phyloP scores from a whole-genome alignment of 2,329 filamentous ascomycete genomes.

The Paraphaeosphaeria sporulosa region DNA sequence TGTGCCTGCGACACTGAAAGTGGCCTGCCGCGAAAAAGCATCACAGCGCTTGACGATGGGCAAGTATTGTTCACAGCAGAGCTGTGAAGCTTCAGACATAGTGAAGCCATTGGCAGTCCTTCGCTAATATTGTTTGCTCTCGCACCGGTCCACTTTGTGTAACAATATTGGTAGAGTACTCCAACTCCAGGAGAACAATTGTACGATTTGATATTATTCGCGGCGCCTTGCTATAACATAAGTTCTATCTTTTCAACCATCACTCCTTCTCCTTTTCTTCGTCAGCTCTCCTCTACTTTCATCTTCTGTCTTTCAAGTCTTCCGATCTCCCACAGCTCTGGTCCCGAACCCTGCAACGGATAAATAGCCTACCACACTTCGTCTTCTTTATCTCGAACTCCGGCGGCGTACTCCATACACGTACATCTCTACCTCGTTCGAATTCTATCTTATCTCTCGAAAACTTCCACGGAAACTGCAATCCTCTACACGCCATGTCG shows the following conservation, averaged over 20 bases:
- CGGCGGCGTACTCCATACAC: conserved; percentile 10
- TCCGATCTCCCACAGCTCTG: neutral
- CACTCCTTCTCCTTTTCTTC: neutral
- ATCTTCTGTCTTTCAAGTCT: conserved; percentile 5
- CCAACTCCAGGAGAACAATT: conserved; percentile 8
- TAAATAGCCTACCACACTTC: neutral
- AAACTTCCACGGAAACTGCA: neutral
- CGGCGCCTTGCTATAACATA: neutral
- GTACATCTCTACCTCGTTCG: conserved; percentile 1
- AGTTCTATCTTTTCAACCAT: neutral
- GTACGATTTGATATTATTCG: conserved; percentile 15
- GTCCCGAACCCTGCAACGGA: neutral
- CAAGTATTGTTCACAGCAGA: neutral
- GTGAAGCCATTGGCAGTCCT: conserved; percentile 3
- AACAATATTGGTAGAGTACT: conserved; percentile 6
- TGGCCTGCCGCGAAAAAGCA: conserved; percentile 3
- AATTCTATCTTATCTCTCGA: neutral
- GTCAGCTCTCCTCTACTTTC: conserved; percentile 1
- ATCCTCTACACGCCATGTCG: conserved; percentile 20
- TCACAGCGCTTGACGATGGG: neutral
- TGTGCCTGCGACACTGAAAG: conserved; percentile 5
- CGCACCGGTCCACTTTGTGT: neutral
- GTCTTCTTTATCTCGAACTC: conserved; percentile 18
- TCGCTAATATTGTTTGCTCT: conserved; percentile 21
- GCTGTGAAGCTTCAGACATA: neutral